Base-by-base conservation (phyloP, 129 eudicot genomes). In the Lonicera japonica region DNA sequence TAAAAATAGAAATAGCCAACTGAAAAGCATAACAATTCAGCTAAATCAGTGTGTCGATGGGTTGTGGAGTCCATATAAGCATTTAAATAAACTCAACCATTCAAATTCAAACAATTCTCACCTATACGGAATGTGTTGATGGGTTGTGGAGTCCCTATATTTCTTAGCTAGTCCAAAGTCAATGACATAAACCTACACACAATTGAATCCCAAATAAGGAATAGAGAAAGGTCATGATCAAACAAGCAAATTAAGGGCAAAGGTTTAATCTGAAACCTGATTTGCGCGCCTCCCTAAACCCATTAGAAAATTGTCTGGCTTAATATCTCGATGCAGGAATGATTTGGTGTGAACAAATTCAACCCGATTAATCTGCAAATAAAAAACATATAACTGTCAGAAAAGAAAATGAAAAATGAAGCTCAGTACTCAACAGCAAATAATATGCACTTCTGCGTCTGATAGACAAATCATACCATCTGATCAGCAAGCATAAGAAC, bases 401-500 rank as follows among this genome's bases (percentile, higher is more conserved):
- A 58, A 65, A 25, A 63, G 29, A 46, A 34, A 46, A 34, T 3
- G 43, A 53, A 48, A n/a, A 36, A 13, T 25, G 16, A 15, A 12
- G 23, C 17, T 45, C 48, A 25, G 45, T 19, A 41, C 29, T 50
- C 52, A 5, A 22, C 56, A 56, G 56, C 65, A 56, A 6, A 52
- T 12, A 6, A 50, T 9, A 60, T 9, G 43, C 66, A 22, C 5
- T 1, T 17, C 17, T 25, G 25, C 40, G 46, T 43, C 16, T 8
- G 3, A 21, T 43, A 25, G 41, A 68, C 18, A 61, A 77, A 58
- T 24, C 58, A 1, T 80, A 92, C 99, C 96, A 92, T 92, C 77
- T 92, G 99, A 85, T 92, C 99, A 56, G 99, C 99, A 57, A 92
- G 99, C 99, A 92, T 92, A 67, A 92, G 90, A 77, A 92, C 99